These are phyloP conservation scores for Penicillium mononematosum DNA, from an alignment of 495 filamentous ascomycete genomes.

Conservation along the genomic window DNA sequence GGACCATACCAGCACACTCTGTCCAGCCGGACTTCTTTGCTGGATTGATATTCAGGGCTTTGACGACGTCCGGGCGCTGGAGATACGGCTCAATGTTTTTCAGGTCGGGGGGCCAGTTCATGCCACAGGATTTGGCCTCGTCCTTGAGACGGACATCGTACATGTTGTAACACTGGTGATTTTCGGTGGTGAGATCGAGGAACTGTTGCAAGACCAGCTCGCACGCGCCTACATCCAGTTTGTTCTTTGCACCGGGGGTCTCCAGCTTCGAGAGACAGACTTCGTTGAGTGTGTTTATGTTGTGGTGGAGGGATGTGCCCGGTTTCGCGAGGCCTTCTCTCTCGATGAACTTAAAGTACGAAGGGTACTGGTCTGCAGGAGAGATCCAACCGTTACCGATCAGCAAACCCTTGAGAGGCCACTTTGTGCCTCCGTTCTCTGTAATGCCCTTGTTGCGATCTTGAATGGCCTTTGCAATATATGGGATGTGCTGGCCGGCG, in stretches of 20 bases:
- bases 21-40: conserved; percentile 83
- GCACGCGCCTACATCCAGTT: conserved; percentile 67
- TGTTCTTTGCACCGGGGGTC: conserved; percentile 49
- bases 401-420: conserved; percentile 84
- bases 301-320: conserved; percentile 59
- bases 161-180: conserved; percentile 79
- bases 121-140: conserved; percentile 68
- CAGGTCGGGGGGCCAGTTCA: conserved; percentile 95
- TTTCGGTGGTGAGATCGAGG: conserved; percentile 55
- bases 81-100: conserved; percentile 75
- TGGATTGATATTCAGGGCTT: conserved; percentile 77
- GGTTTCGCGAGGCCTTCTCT: conserved; percentile 67
- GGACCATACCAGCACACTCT: conserved; percentile 85
- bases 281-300: conserved; percentile 69
- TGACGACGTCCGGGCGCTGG: conserved; percentile 70
- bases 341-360: conserved; percentile 79
- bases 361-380: conserved; percentile 82
- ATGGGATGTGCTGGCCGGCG: conserved; percentile 95
- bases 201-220: conserved; percentile 72
- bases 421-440: conserved; percentile 40
- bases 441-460: conserved; percentile 63
- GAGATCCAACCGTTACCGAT: conserved; percentile 99
- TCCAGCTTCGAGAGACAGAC: conserved; percentile 59
- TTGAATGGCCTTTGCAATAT: conserved; percentile 85
- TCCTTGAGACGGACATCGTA: conserved; percentile 89